These are phyloP conservation scores for Lycium ferocissimum DNA, from an alignment of 257 asterid genomes.

Conservation along the genomic window DNA sequence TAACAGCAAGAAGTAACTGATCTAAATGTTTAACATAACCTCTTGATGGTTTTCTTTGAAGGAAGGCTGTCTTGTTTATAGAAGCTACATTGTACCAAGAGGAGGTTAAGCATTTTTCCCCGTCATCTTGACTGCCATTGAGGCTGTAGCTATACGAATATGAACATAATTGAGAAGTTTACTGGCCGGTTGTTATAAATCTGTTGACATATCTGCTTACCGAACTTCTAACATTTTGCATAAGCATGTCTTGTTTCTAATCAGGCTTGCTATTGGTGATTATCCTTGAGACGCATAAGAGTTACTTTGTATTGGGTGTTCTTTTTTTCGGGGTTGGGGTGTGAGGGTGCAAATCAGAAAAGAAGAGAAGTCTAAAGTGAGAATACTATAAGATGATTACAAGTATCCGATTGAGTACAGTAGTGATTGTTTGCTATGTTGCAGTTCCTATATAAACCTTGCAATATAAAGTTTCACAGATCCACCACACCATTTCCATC, in stretches of 20 bases:
- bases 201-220: slow-evolving; percentile 58
- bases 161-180: slow-evolving; percentile 39
- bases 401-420: not conserved
- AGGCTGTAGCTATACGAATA: slow-evolving; percentile 56
- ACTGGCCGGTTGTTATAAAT: slow-evolving; percentile 59
- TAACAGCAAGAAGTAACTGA: not conserved
- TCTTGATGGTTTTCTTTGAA: not conserved
- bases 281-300: not conserved
- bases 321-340: not conserved
- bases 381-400: not conserved
- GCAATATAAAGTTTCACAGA: not conserved
- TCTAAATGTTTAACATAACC: too few species aligned
- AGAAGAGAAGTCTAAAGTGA: not conserved
- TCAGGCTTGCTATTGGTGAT: not conserved
- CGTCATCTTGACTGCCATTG: slow-evolving; percentile 49
- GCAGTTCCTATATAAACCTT: not conserved
- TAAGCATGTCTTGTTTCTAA: not conserved
- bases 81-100: slow-evolving; percentile 38
- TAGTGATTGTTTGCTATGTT: not conserved
- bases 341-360: not conserved
- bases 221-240: slow-evolving; percentile 51
- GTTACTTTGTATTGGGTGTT: not conserved
- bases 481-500: not conserved
- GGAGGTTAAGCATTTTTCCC: slow-evolving; percentile 37
- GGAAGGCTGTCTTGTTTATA: not conserved